Base-by-base conservation (phyloP, 2,329 filamentous ascomycete genomes). In the Ceratocystis variospora region DNA sequence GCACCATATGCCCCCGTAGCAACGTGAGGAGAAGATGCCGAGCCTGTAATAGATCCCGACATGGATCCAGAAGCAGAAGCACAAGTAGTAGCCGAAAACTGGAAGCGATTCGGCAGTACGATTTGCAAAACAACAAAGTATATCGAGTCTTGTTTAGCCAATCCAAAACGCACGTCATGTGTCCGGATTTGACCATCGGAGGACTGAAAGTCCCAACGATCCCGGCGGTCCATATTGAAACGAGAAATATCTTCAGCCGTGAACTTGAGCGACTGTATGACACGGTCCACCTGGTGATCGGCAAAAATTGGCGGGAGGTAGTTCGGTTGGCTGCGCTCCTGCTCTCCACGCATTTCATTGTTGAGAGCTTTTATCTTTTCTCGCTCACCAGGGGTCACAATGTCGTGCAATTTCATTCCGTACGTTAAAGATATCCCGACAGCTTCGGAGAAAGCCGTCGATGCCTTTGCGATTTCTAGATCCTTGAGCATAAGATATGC, bases 231-330 rank as follows among this genome's bases (percentile, higher is more conserved):
- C 10, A 84, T 74, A 25, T 78, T 73, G 66, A 82, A 80, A 57
- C 79, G 79, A 17, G 77, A 76, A 33, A 85, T 70, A 44, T 83
- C 82, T 59, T 84, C 82, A 0, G 76, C 69, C 10, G 75, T 76
- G 70, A 86, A 84, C 0, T 81, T 79, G 15, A 86, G 76, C 1
- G 76, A 75, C 66, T 82, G 79, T 41, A 86, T 80, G 17, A 83
- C 78, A 31, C 79, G 77, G 28, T 83, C 79, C 63, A 83, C 79
- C 67, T 82, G 79, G 61, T 78, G 75, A 69, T 79, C 79, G 46
- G 77, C 79, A 68, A 83, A 79, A n/a, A 87, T 86, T 1, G 84
- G 84, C 3, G 84, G 84, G 22, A 87, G 76, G 71, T 87, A 86
- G 59, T 83, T 83, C 19, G 84, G 83, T 37, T 85, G 82, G 66